Conservation (phyloP, 805 yeast species). For the Saccharomycopsis oosterbeekiorum region DNA sequence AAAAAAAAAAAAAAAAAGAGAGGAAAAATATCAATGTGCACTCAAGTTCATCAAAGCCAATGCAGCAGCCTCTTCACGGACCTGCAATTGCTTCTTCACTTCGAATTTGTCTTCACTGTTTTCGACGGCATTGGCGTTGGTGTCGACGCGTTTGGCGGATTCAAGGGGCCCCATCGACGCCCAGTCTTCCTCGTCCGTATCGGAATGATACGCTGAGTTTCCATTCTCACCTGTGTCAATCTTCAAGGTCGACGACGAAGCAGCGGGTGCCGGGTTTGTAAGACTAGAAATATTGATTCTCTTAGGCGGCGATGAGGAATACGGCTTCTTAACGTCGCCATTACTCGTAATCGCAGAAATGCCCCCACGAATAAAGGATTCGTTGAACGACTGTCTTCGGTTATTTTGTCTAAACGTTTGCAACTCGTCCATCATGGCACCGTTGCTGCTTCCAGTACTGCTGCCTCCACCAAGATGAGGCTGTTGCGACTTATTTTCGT, state of each 20-base stretch:
- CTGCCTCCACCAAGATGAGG: background rate
- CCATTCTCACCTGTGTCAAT: background rate
- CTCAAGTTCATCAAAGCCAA: constrained; percentile 51
- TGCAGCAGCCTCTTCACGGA: constrained; percentile 47
- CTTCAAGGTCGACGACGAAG: background rate
- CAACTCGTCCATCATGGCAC: background rate
- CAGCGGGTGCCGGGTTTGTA: constrained; percentile 6
- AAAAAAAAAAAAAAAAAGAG: background rate
- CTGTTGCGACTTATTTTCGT: background rate
- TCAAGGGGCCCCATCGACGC: constrained; percentile 70
- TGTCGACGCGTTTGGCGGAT: constrained; percentile 9
- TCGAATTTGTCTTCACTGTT: constrained; percentile 1
- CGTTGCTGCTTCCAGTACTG: background rate
- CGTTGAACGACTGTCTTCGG: constrained; percentile 13
- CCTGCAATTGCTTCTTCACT: constrained; percentile 21
- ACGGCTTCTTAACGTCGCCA: background rate
- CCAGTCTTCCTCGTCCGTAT: constrained; percentile 98
- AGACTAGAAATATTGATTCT: constrained; percentile 11
- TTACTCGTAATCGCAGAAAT: background rate
- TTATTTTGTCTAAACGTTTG: background rate
- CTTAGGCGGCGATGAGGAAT: constrained; percentile 1
- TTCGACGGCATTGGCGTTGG: background rate
- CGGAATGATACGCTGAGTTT: constrained; percentile 31
- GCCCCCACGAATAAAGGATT: constrained; percentile 8
- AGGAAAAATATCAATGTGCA: constrained; percentile 10